Evolutionary conservation across 345 rosid genomes (phyloP), one percentile per base, ranked within the genome.

Genomic region (Heritiera fomes): DNA sequence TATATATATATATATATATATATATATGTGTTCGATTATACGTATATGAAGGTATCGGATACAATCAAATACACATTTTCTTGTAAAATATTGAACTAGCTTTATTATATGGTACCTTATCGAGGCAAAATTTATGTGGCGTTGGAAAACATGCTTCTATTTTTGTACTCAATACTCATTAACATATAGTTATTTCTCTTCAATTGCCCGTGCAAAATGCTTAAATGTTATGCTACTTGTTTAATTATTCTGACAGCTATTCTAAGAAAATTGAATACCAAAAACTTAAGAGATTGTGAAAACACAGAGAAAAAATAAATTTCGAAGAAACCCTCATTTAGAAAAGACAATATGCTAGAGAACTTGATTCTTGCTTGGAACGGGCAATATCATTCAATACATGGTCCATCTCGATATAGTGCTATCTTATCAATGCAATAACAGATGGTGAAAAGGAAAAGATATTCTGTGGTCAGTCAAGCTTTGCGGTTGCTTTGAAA

Each of bases 341-440:
- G 28, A 18, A 41, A 45, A 45, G 23, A 6, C 2, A 46, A 45
- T 5, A 45, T 45, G 7, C 53, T 45, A 45, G 9, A 68, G 72
- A 68, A 20, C 72, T n/a, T 11, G 72, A 68, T 68, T 68, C 53
- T 68, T 68, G 72, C 49, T 68, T n/a, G 14, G 52, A 20, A 68
- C 45, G 32, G 6, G 34, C 53, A 40, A 68, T 20, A 68, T 20
- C 15, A 68, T 68, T 61, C 32, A 68, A 18, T 34, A 68, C 11
- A 68, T 45, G 18, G 15, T 4, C 8, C 41, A 45, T 43, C 52
- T 14, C 3, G 10, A 45, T n/a, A 68, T 20, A 45, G 43, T 67
- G 52, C 50, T 43, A 47, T 9, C 5, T 23, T 12, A 50, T 50
- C 55, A 50, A 50, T 50, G 55, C 55, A 50, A 12, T 14, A 13